A percentile compares a stretch with the other conserved stretches of the same genome.
Evolutionary conservation across 441 rosid species (phyloP).

Genomic region (Erysimum cheiri): DNA sequence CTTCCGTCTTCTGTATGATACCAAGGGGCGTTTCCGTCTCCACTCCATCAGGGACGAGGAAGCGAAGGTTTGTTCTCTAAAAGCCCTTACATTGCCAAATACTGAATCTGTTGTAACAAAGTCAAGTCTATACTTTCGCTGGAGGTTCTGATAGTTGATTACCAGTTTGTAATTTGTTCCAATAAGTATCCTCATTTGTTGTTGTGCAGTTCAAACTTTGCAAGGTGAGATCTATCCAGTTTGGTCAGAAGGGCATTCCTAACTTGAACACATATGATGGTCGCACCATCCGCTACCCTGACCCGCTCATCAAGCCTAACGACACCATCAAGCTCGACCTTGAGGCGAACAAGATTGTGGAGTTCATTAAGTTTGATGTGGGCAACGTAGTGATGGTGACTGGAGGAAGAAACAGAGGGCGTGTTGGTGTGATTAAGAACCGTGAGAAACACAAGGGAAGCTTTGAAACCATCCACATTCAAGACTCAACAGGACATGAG

Average conservation of each 20-base stretch:
- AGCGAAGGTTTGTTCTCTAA: constrained; percentile 53
- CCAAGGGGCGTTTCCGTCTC: constrained; percentile 74
- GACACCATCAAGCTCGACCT: constrained; percentile 77
- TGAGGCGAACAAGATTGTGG: constrained; percentile 63
- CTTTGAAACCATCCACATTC: constrained; percentile 77
- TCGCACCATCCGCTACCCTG: constrained; percentile 71
- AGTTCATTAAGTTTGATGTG: constrained; percentile 73
- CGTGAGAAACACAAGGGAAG: constrained; percentile 80
- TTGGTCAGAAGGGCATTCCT: constrained; percentile 74
- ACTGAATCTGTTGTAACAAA: not conserved
- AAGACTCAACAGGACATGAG: constrained; percentile 70
- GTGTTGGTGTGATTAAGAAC: constrained; percentile 72
- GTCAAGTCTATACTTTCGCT: no score
- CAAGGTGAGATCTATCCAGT: constrained; percentile 67
- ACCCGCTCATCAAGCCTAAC: constrained; percentile 72
- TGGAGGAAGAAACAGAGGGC: constrained; percentile 76
- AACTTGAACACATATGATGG: constrained; percentile 73
- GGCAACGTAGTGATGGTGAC: constrained; percentile 81
- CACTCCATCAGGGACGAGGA: constrained; percentile 71
- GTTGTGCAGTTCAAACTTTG: constrained; percentile 69
- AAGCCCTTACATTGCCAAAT: not conserved
- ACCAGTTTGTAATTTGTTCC: not conserved
- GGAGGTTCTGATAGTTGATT: not conserved
- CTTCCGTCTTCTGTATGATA: constrained; percentile 72
- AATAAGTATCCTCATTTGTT: not conserved